Evolutionary conservation across 2,329 filamentous ascomycete species (phyloP).

Genomic region (Plectosphaerella cucumerina): DNA sequence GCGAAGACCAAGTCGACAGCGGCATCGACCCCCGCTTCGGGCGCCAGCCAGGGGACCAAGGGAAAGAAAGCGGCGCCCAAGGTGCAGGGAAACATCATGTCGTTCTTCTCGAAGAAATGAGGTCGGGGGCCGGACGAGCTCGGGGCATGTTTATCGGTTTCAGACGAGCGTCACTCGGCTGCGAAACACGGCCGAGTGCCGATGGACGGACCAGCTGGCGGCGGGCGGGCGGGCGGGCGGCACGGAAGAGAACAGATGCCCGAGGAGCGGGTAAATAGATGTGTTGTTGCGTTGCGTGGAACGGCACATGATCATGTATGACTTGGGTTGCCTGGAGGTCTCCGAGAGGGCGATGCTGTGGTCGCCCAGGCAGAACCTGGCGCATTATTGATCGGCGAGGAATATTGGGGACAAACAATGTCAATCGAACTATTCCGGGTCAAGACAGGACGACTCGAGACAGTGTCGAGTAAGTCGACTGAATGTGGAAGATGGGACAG

Average conservation of each 20-base stretch:
- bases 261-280: too few species aligned
- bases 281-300: too few species aligned
- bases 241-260: background rate
- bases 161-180: background rate
- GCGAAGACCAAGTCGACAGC: slow-evolving; percentile 44
- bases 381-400: background rate
- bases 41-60: slow-evolving; percentile 42
- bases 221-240: background rate
- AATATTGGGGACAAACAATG: too few species aligned
- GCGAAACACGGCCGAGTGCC: background rate
- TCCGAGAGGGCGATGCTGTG: too few species aligned
- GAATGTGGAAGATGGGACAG: too few species aligned
- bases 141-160: background rate
- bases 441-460: too few species aligned
- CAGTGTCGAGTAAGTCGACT: too few species aligned
- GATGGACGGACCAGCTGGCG: background rate
- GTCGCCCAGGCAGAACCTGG: background rate
- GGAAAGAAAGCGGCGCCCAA: slow-evolving; percentile 56
- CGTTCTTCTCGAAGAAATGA: slow-evolving; percentile 82
- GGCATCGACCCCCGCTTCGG: slow-evolving; percentile 25
- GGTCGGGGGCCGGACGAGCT: background rate
- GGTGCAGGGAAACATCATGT: slow-evolving; percentile 81
- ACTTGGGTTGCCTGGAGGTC: too few species aligned
- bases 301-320: too few species aligned
- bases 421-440: too few species aligned